Base-by-base conservation (phyloP, 495 filamentous ascomycete species). In the Podospora tetraspora region DNA sequence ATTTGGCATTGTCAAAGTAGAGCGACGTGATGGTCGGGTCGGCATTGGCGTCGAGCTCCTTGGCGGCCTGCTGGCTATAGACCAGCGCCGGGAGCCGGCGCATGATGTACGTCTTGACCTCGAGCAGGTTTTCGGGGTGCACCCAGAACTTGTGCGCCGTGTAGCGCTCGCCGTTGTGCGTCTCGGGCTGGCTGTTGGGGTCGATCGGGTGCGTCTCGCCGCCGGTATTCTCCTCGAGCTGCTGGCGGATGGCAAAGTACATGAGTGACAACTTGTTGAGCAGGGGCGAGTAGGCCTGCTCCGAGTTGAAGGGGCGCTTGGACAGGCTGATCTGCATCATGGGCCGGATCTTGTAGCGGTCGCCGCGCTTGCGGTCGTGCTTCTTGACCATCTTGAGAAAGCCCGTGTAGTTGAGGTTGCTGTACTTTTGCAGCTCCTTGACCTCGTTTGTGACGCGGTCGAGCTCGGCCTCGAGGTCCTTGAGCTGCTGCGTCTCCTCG, bases 371-470 rank as follows among this genome's bases (percentile, higher is more conserved):
- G 61, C 95, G 89, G 75, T 99, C 95, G 79, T 99, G 95, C 78
- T 99, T 99, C 86, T 99, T 99, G 25, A 91, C 93, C 27, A 96
- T 96, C 82, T 99, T 99, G 71, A 97, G 84, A 76, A 98, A 97
- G 32, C 93, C 96, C 11, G 96, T 97, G 78, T 96, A 99, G 78
- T 99, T 99, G 79, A 97, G 89, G 25, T 90, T 92, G 75, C 92
- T 95, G 79, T 94, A 99, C 76, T 93, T 97, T 77, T 96, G 92
- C 67, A 99, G 82, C 79, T 97, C 91, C 76, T 90, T 96, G 72
- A 94, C 90, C 78, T 99, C 94, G 75, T 91, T 89, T 21, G 91
- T 92, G 76, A 99, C 95, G 19, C 75, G 74, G 75, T 98, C 96
- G 57, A 99, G 84, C 76, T 97, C 92, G 43, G 83, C 73, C 68